Base-by-base conservation (phyloP, 805 yeast genomes). In the Saturnispora silvae region DNA sequence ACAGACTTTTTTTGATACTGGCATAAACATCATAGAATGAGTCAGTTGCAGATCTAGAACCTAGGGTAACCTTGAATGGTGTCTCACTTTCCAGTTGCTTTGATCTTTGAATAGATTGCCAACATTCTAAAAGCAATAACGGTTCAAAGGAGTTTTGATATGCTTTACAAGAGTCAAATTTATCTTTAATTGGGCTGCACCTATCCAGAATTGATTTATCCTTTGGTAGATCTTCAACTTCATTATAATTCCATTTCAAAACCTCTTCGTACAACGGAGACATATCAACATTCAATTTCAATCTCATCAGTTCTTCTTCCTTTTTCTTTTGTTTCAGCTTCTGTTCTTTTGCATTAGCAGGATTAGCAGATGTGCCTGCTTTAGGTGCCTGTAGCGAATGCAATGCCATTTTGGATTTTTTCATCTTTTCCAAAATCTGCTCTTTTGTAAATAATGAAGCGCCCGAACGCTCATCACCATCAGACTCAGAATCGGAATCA, bases 1-100 rank as follows among this genome's bases (percentile, higher is more conserved):
- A 45, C 6, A 64, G 63, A 0, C 63, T 52, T 41, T 72, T 75
- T 10, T 73, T 70, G 11, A 82, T 64, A 0, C 92, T 75, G 7
- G 84, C 81, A 56, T 77, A 82, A 4, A 89, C 80, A 49, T 89
- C 97, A 51, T 80, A 82, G 52, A 89, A 92, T 11, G 82, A 80
- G 48, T 86, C 95, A 13, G 83, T 80, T 1, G 83, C 75, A 2
- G 85, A 72, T 47, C 96, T 70, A 25, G 85, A 81, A 3, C 94
- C 96, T 15, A 87, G 63, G 3, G 72, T 61, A 2, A 87, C 48
- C 22, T 68, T 68, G 53, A 87, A 79, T 1, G 94, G 86, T 4
- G 49, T 58, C 34, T 70, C 71, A 8, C 70, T 70, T 13, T 63
- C 60, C 14, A 81, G 73, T 34, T 73, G 74, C 44, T 81, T 76